Conservation (phyloP, 257 asterid species). For the Solanum bulbocastanum region DNA sequence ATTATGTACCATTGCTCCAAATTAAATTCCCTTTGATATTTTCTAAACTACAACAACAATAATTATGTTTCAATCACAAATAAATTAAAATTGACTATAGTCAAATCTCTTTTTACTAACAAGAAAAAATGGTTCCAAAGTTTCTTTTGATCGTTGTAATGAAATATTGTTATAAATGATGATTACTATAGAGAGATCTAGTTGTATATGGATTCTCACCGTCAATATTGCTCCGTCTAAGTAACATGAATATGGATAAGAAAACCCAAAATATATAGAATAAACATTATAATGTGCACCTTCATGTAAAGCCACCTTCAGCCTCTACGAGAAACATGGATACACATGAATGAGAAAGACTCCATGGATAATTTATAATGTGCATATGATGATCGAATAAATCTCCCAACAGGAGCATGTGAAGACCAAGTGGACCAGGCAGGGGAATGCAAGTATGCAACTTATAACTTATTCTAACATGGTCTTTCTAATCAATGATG, state of each 20-base stretch:
- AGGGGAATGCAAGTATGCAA: neutral
- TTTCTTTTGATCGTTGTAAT: neutral
- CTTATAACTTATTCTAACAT: neutral
- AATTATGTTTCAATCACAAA: neutral
- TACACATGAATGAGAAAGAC: slow-evolving; percentile 6
- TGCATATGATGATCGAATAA: slow-evolving; percentile 8
- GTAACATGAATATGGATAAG: neutral
- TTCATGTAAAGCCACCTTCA: neutral
- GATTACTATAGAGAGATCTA: neutral
- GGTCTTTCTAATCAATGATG: neutral
- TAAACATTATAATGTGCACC: neutral
- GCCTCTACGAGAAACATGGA: neutral
- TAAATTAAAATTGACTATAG: neutral
- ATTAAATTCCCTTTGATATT: neutral
- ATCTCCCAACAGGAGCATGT: slow-evolving; percentile 46
- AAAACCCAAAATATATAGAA: neutral
- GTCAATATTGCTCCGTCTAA: neutral
- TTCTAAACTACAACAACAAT: neutral
- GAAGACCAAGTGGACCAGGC: slow-evolving; percentile 11
- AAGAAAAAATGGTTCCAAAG: neutral
- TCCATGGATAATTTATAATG: neutral
- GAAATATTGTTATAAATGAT: neutral
- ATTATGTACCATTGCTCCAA: neutral
- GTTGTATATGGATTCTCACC: neutral
- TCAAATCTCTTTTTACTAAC: neutral